Evolutionary conservation across 2,329 filamentous ascomycete genomes (phyloP), one percentile per base, ranked within the genome.

Genomic region (Neonectria neomacrospora): DNA sequence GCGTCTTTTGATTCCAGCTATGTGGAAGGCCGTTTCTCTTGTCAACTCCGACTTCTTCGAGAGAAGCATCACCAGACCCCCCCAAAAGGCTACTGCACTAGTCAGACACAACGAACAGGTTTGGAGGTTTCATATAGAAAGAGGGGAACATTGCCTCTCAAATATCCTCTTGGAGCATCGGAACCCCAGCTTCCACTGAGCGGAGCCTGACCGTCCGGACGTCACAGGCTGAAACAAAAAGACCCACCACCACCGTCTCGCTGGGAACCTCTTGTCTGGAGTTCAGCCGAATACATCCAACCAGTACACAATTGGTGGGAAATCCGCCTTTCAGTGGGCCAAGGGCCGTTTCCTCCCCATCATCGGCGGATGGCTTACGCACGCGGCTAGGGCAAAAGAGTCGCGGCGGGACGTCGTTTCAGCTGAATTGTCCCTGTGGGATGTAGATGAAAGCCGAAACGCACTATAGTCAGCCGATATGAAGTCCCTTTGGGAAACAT

Each of bases 161-260:
- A 16, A 18, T 41, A 44, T 23, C 26, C 34, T 11, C 44, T 50
- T 41, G 22, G 39, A 44, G 8, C 39, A 41, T 23, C 54, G 60
- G 54, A 57, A 34, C 4, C 39, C 28, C 50, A 30, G 14, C 44
- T 37, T 50, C 53, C 58, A 56, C 39, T 16, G 37, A 41, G 47
- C 58, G 58, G 58, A 61, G 47, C 30, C 23, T 48, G 18, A 47
- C 37, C 53, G 53, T 61, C 58, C 58, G 53, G 26, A 56, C 48
- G 30, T 28, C 45, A 44, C 20, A 47, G 16, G 22, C 47, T 61
- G 58, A 61, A 61, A 61, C 42, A 23, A 51, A 48, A 50, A 37
- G 16, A 28, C 23, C 28, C 26, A 14, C 47, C n/a, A 18, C 47
- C 23, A 12, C 22, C 47, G n/a, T 32, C 37, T 2, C 4, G 16